Conservation (phyloP, 2,329 filamentous ascomycete genomes). For the Colletotrichum nymphaeae region DNA sequence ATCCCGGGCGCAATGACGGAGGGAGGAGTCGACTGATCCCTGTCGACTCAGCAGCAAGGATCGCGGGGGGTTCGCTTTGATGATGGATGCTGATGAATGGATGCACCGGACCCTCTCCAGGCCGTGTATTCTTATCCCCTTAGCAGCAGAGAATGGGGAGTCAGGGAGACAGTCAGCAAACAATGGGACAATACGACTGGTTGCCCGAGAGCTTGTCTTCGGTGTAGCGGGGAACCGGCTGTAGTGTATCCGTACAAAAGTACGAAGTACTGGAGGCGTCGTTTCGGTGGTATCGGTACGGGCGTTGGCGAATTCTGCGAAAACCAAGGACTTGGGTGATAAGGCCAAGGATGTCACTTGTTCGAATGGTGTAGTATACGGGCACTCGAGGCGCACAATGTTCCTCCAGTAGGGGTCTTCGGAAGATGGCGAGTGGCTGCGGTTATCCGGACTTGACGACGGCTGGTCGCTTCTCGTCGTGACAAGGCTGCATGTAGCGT, state of each 20-base stretch:
- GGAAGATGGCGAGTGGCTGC: conserved; percentile 23
- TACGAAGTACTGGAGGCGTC: neutral
- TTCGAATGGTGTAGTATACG: neutral
- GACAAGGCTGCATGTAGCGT: conserved; percentile 25
- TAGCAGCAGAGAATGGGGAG: conserved; percentile 2
- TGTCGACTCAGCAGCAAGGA: conserved; percentile 24
- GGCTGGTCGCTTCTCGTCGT: conserved; percentile 19
- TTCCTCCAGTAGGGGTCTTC: conserved; percentile 29
- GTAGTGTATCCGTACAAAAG: neutral
- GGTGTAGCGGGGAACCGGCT: neutral
- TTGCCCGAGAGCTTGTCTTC: conserved; percentile 16
- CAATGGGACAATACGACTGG: conserved; percentile 13
- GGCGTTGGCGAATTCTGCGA: conserved; percentile 2
- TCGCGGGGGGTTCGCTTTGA: conserved; percentile 26
- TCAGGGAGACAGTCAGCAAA: conserved; percentile 11
- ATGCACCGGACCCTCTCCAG: conserved; percentile 9
- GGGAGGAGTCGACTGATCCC: conserved; percentile 27
- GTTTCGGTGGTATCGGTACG: conserved; percentile 4
- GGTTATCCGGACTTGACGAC: conserved; percentile 25
- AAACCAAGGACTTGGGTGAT: conserved; percentile 33
- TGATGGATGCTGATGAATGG: conserved; percentile 20
- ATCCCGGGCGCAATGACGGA: conserved; percentile 33
- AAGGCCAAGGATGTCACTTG: conserved; percentile 23
- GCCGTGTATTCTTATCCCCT: conserved; percentile 4
- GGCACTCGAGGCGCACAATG: conserved; percentile 5